A percentile compares a stretch with the other conserved stretches of the same genome.
These are phyloP conservation scores for Xylaria sp. DNA, from an alignment of 2,329 filamentous ascomycete species.

Conservation along the genomic window DNA sequence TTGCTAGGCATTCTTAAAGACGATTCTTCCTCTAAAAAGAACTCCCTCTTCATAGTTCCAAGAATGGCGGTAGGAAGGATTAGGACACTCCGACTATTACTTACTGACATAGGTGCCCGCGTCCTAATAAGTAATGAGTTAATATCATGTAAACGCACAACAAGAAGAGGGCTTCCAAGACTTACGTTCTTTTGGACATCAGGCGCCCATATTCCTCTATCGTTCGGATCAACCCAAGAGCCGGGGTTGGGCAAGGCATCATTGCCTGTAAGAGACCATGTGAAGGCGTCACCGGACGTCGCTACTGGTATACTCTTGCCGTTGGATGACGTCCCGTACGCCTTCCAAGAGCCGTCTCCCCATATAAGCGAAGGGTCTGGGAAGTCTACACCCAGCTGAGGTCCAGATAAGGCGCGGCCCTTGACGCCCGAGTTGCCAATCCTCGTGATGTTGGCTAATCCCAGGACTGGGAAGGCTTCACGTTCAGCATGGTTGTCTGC, in stretches of 20 bases:
- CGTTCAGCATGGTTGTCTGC: constrained; percentile 28
- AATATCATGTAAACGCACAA: neutral
- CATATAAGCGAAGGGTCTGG: constrained; percentile 48
- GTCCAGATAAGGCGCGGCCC: constrained; percentile 42
- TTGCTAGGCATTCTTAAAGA: neutral
- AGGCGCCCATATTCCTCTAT: constrained; percentile 47
- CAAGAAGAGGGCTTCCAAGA: neutral
- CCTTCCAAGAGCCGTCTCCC: constrained; percentile 48
- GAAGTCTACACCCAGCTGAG: constrained; percentile 44
- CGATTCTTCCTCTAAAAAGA: neutral
- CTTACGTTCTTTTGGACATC: constrained; percentile 49
- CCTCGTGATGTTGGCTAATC: constrained; percentile 45
- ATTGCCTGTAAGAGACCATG: constrained; percentile 44
- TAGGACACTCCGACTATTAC: constrained; percentile 7
- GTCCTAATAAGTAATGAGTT: constrained; percentile 41
- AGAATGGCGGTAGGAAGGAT: neutral
- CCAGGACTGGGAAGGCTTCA: constrained; percentile 38
- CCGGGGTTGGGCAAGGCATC: constrained; percentile 48
- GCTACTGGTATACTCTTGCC: constrained; percentile 46
- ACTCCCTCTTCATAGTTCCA: neutral
- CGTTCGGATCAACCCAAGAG: constrained; percentile 45
- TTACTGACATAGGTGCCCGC: constrained; percentile 46
- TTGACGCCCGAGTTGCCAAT: constrained; percentile 37
- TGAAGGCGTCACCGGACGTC: constrained; percentile 43
- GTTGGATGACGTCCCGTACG: constrained; percentile 48